phyloP scores from a whole-genome alignment of 495 filamentous ascomycete genomes.

The Cenococcum geophilum region DNA sequence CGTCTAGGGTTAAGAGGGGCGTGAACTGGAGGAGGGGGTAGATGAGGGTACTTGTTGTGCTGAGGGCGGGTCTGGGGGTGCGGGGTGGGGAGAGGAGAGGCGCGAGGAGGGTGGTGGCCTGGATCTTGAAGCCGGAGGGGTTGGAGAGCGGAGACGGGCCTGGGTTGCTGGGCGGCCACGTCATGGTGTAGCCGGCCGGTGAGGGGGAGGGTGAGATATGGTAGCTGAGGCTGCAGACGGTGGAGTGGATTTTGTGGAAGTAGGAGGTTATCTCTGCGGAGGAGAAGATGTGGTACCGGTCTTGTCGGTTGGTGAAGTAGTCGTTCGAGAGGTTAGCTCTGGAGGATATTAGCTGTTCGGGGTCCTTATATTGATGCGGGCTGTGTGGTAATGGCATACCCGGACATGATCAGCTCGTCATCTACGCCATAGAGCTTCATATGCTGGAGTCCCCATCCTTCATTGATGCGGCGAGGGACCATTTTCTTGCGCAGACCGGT shows the following conservation, averaged over 20 bases:
- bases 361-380: neutral
- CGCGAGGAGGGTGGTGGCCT: conserved; percentile 58
- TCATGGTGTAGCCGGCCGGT: conserved; percentile 59
- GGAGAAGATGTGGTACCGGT: conserved; percentile 87
- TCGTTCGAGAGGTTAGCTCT: conserved; percentile 88
- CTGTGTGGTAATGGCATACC: conserved; percentile 46
- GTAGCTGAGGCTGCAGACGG: conserved; percentile 75
- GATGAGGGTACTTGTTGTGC: conserved; percentile 59
- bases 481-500: conserved; percentile 77
- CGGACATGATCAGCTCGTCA: conserved; percentile 91
- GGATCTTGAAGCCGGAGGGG: conserved; percentile 59
- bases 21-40: conserved; percentile 85
- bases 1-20: conserved; percentile 68
- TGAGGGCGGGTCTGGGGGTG: conserved; percentile 33
- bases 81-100: conserved; percentile 52
- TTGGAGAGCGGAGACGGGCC: conserved; percentile 64
- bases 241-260: conserved; percentile 68
- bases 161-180: conserved; percentile 73
- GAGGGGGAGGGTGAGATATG: conserved; percentile 52
- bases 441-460: conserved; percentile 97
- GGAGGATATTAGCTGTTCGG: neutral
- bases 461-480: conserved; percentile 85
- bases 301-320: conserved; percentile 94
- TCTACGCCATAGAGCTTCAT: conserved; percentile 99
- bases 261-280: conserved; percentile 74